phyloP scores from a whole-genome alignment of 1,139 yeast genomes.

The Candida sp. region DNA sequence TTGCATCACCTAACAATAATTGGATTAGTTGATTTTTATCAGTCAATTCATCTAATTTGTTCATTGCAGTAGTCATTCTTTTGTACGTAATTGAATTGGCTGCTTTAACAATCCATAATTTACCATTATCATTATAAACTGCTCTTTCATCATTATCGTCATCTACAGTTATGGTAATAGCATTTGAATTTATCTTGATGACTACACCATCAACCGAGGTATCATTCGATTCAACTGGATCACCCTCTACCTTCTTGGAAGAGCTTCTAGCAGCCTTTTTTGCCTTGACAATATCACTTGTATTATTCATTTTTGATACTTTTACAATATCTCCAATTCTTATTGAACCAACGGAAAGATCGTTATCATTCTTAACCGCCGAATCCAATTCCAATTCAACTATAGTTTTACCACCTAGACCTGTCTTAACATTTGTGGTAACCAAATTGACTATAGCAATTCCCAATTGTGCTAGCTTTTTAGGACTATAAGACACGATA shows the following conservation, averaged over 20 bases:
- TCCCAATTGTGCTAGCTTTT: conserved; percentile 65
- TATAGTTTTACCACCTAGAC: conserved; percentile 75
- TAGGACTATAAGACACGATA: conserved; percentile 54
- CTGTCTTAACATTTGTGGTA: conserved; percentile 62
- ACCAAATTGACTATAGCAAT: conserved; percentile 69
- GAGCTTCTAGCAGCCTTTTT: conserved; percentile 17
- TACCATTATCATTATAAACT: conserved; percentile 39
- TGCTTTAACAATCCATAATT: conserved; percentile 65
- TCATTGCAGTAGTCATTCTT: conserved; percentile 78
- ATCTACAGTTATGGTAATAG: conserved; percentile 55
- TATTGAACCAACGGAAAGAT: conserved; percentile 53
- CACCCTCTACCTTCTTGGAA: conserved; percentile 12
- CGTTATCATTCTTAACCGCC: conserved; percentile 37
- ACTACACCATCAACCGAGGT: conserved; percentile 58
- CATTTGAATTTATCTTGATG: conserved; percentile 40
- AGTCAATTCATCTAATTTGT: conserved; percentile 54
- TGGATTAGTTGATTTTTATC: conserved; percentile 36
- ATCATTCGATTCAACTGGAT: conserved; percentile 18
- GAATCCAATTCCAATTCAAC: conserved; percentile 65
- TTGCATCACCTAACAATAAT: conserved; percentile 41
- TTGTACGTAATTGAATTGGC: conserved; percentile 68
- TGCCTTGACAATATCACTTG: conserved; percentile 14
- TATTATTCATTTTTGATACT: conserved; percentile 33
- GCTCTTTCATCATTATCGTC: conserved; percentile 53
- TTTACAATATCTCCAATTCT: conserved; percentile 78